Base-by-base conservation (phyloP, 2,329 filamentous ascomycete species). In the Madurella mycetomatis region DNA sequence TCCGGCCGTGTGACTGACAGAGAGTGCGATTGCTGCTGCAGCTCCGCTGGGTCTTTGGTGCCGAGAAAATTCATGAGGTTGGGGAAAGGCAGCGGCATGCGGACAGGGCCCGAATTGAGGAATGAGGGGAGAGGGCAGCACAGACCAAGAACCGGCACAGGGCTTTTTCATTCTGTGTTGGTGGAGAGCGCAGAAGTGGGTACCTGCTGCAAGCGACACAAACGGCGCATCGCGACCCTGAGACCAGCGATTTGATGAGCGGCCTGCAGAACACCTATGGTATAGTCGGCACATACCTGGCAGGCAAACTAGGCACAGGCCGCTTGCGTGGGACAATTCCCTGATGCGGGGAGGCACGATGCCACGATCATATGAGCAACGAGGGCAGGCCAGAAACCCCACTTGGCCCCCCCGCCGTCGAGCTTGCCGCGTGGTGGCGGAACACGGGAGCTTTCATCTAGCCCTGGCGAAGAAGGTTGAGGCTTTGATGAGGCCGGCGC, bases 61-160 rank as follows among this genome's bases (percentile, higher is more conserved):
- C 25, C 25, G 12, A 41, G 34, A 32, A 46, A 54, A 57, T 41
- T 41, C 44, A 34, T 54, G 48, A 49, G 55, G 55, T 57, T 52
- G 51, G 55, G 51, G 51, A 47, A 32, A 51, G 40, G 49, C 48
- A 48, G 47, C 15, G 9, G 41, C 17, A 18, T 47, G 43, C 30
- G 17, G 40, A 47, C 46, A 42, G 42, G 45, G 32, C 8, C 41
- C 13, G 45, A 34, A 18, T 31, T 32, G 47, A 32, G 47, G 40
- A 50, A 50, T 50, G 40, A 43, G 41, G 31, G 40, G 15, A 49
- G 39, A 50, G 47, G 9, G 18, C 18, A 18, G 42, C 42, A 47
- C 49, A 16, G 43, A 41, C 30, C 39, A 44, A 18, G 19, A 9
- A 15, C 25, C 7, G 25, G 25, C 25, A 25, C 25, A 3, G 25